Percentiles rank a stretch among this genome's conserved stretches.
phyloP scores from a whole-genome alignment of 352 stramenopile species.

The Globisporangium mamillatum region DNA sequence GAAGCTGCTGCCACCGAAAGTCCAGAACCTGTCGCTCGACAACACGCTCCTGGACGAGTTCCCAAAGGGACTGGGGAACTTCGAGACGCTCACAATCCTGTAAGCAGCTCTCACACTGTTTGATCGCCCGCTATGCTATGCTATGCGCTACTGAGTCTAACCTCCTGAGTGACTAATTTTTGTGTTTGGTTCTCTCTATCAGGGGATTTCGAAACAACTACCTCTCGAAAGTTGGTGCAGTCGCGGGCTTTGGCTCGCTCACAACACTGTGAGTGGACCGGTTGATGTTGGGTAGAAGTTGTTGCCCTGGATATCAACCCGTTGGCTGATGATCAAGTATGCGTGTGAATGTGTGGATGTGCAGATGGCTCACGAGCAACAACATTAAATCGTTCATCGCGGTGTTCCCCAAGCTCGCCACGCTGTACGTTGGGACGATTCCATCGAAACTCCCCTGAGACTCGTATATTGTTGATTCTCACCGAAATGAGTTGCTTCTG shows the following conservation, averaged over 20 bases:
- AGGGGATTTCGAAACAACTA: not conserved
- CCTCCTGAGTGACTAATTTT: no score
- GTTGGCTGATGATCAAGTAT: no score
- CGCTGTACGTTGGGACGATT: not conserved
- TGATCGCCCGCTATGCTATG: not conserved
- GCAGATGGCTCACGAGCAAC: slow-evolving; percentile 4
- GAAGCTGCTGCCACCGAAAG: not conserved
- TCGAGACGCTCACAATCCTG: not conserved
- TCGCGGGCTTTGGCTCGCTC: not conserved
- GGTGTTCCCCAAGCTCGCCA: not conserved
- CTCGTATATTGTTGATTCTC: not conserved
- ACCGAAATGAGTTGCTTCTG: not conserved
- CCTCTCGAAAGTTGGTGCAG: not conserved
- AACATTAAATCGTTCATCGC: slow-evolving; percentile 11
- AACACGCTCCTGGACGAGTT: not conserved
- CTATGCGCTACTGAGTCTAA: no score
- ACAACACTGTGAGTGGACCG: not conserved
- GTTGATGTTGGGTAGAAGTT: no score
- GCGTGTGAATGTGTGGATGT: not conserved
- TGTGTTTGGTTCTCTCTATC: no score
- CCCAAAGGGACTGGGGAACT: not conserved
- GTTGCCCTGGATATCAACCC: no score
- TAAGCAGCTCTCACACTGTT: not conserved
- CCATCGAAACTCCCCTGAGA: no score
- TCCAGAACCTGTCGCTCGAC: slow-evolving; percentile 2